A percentile compares a stretch with the other conserved stretches of the same genome.
Conservation (phyloP, 2,329 filamentous ascomycete species). For the Chalara sp. region DNA sequence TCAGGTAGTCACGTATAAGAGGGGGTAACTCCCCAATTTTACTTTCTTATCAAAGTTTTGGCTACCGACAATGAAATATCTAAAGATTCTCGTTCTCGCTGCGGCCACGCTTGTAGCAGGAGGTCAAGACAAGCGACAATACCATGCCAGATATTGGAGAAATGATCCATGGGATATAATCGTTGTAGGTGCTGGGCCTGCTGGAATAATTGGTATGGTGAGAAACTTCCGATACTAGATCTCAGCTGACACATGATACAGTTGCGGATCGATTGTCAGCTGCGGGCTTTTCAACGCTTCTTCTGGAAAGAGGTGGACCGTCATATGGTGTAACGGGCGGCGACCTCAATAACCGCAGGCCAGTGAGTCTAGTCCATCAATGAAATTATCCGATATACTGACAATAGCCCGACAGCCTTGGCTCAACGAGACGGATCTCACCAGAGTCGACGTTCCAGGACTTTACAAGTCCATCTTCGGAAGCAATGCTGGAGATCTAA, state of each 20-base stretch:
- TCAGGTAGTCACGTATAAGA: too few relatives aligned
- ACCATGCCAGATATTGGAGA: too few relatives aligned
- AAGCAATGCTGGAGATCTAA: constrained; percentile 30
- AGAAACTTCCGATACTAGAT: neutral
- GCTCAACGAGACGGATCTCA: constrained; percentile 40
- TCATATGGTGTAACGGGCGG: constrained; percentile 44
- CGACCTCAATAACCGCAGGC: constrained; percentile 31
- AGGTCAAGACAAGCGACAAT: too few relatives aligned
- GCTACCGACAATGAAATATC: too few relatives aligned
- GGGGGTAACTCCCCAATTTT: too few relatives aligned
- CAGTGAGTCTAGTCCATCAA: constrained; percentile 13
- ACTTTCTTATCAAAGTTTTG: too few relatives aligned
- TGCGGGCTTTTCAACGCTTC: constrained; percentile 42
- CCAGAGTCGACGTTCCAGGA: constrained; percentile 46
- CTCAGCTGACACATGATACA: neutral
- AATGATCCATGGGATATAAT: constrained; percentile 28
- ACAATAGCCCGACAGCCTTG: constrained; percentile 25
- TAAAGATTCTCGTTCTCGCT: too few relatives aligned
- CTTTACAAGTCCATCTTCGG: constrained; percentile 42
- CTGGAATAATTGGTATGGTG: constrained; percentile 37
- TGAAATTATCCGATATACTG: neutral
- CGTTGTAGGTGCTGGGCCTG: constrained; percentile 43
- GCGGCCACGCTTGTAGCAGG: too few relatives aligned
- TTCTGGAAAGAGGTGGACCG: constrained; percentile 43
- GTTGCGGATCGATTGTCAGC: constrained; percentile 42